Conservation (phyloP, 768 basidiomycete genomes). For the Obba rivulosa region DNA sequence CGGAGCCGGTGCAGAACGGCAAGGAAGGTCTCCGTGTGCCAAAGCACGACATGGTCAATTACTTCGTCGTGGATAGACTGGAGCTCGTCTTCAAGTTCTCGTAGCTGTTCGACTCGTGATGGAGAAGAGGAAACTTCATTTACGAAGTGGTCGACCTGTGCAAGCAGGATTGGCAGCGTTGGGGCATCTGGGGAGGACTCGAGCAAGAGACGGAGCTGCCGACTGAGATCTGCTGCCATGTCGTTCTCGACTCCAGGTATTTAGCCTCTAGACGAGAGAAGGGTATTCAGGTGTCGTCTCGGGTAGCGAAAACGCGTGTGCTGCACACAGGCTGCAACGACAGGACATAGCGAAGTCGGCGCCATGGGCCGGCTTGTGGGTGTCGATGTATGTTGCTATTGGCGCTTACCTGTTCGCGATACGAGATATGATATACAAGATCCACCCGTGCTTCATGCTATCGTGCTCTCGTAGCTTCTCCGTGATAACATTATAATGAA, state of each 20-base stretch:
- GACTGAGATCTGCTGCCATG: constrained; percentile 37
- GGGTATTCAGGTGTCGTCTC: neutral
- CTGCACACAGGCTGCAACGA: neutral
- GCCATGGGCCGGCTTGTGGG: neutral
- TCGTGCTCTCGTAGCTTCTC: too few species aligned
- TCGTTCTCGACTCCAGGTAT: too few species aligned
- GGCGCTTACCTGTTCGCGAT: too few species aligned
- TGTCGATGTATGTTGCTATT: neutral
- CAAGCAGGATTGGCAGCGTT: constrained; percentile 44
- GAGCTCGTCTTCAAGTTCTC: constrained; percentile 60
- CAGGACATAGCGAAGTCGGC: neutral
- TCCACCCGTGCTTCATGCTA: too few species aligned
- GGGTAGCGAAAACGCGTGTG: neutral
- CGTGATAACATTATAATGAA: too few species aligned
- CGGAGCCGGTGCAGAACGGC: constrained; percentile 58
- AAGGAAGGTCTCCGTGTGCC: constrained; percentile 64
- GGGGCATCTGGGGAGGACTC: constrained; percentile 47
- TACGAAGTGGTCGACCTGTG: constrained; percentile 51
- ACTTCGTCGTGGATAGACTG: constrained; percentile 56
- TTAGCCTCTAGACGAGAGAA: neutral
- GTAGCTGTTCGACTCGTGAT: constrained; percentile 30
- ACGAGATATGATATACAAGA: too few species aligned
- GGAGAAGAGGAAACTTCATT: constrained; percentile 41
- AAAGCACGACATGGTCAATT: constrained; percentile 56
- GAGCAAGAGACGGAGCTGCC: constrained; percentile 54